Evolutionary conservation across 192 early-diverging fungal species (phyloP).

Genomic region (Coemansia pectinata): DNA sequence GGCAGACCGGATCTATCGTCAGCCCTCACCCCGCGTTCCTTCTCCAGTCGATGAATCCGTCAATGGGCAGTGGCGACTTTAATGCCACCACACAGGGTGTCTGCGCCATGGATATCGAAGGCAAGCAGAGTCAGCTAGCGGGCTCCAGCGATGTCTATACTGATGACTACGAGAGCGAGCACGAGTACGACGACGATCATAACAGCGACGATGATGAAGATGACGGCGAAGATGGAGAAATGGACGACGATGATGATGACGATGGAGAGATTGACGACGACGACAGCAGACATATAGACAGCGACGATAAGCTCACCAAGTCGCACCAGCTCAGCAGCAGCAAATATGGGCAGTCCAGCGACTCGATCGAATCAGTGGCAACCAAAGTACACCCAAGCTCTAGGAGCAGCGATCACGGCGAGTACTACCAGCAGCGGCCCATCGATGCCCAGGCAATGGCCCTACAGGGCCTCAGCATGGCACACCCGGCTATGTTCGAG

Average conservation of each 20-base stretch:
- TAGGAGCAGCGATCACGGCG: not conserved
- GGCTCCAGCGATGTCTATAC: not conserved
- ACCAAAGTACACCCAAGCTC: conserved; percentile 5
- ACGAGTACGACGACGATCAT: conserved; percentile 12
- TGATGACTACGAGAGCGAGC: not conserved
- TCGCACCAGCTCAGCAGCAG: not conserved
- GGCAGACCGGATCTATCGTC: conserved; percentile 2
- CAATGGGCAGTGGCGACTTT: not conserved
- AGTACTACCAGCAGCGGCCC: not conserved
- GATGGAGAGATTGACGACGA: conserved; percentile 10
- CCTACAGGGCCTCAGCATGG: not conserved
- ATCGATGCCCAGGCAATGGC: not conserved
- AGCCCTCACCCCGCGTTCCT: not conserved
- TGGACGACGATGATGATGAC: conserved; percentile 9
- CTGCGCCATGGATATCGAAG: conserved; percentile 1
- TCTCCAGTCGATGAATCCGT: not conserved
- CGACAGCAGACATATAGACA: not conserved
- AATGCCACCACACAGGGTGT: not conserved
- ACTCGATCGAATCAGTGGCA: conserved; percentile 1
- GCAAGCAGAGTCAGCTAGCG: not conserved
- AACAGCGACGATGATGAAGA: conserved; percentile 26
- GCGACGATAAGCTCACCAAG: not conserved
- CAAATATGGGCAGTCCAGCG: not conserved
- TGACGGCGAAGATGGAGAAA: conserved; percentile 17
- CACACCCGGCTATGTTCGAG: not conserved